Conservation (phyloP, 805 yeast species). For the Peterozyma xylosa region DNA sequence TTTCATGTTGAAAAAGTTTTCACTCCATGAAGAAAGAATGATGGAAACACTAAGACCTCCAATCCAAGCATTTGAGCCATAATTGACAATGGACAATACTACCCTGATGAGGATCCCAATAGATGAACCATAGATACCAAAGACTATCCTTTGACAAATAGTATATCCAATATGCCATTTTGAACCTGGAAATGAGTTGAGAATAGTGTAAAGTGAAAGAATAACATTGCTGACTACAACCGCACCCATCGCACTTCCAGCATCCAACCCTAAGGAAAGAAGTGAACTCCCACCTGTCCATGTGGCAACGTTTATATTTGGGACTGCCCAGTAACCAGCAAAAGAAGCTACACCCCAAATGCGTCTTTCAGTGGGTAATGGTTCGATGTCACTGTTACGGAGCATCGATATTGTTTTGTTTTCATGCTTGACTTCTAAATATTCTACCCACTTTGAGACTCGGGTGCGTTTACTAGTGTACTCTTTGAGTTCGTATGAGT, state of each 20-base stretch:
- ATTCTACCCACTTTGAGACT: conserved; percentile 1
- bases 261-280: conserved; percentile 34
- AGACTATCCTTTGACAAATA: conserved; percentile 32
- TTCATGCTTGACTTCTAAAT: background rate
- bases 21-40: conserved; percentile 29
- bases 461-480: no score
- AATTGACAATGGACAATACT: conserved; percentile 38
- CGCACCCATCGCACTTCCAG: conserved; percentile 37
- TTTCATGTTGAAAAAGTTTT: conserved; percentile 27
- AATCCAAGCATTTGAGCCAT: conserved; percentile 35
- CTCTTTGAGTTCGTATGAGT: no score
- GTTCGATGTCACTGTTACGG: conserved; percentile 33
- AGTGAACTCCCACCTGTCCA: conserved; percentile 14
- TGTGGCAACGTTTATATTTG: conserved; percentile 9
- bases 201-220: conserved; percentile 34
- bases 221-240: conserved; percentile 38
- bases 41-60: conserved; percentile 36
- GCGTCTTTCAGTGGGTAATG: conserved; percentile 35
- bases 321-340: conserved; percentile 33
- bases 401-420: background rate
- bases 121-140: conserved; percentile 38
- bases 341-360: conserved; percentile 39
- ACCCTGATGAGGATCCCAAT: conserved; percentile 36
- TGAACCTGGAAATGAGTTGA: conserved; percentile 40
- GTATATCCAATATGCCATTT: conserved; percentile 46